Evolutionary conservation across 108 stramenopile species (phyloP), one percentile per base, ranked within the genome.

Genomic region (Hondaea fermentalgiana): DNA sequence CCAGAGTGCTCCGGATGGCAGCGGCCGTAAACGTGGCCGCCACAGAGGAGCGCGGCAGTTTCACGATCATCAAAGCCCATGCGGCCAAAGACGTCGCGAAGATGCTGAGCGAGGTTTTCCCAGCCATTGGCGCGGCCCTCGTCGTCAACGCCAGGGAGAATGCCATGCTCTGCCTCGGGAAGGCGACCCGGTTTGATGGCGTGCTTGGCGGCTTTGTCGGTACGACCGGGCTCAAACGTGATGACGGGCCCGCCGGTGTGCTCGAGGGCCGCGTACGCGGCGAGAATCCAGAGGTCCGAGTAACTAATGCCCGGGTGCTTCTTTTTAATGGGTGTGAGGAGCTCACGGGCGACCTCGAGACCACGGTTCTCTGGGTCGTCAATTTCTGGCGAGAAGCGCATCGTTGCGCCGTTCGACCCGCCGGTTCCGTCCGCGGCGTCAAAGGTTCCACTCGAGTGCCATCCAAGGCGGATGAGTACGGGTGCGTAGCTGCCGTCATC

Each of bases 201-300:
- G 10, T 23, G 43, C 76, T 83, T 83, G n/a, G 45, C 76, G 51
- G 21, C 23, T 12, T n/a, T 45, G 60, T 88, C 88, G 23, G 69
- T 58, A 10, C 97, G 92, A 4, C 97, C 97, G 10, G 93, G 60
- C 16, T 88, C 90, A 72, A 94, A 97, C 43, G 95, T 94, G 91
- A 98, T 95, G 60, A 90, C 94, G 17, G 97, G 97, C 4, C 96
- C 96, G 25, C 95, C 96, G 2, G 92, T 91, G 90, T 92, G 94
- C 91, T 95, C 94, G 5, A 95, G 91, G 42, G 93, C 95, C 44
- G 93, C 90, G 16, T 94, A 95, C n/a, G 96, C 97, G 5, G 97
- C 96, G 55, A 97, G 94, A 0, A 97, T 98, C 92, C 97, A 99
- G 49, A 98, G 90, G 91, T 99, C 99, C 5, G 96, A 96, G 90